phyloP scores from a whole-genome alignment of 192 early-diverging fungal genomes.

The Podila clonocystis region DNA sequence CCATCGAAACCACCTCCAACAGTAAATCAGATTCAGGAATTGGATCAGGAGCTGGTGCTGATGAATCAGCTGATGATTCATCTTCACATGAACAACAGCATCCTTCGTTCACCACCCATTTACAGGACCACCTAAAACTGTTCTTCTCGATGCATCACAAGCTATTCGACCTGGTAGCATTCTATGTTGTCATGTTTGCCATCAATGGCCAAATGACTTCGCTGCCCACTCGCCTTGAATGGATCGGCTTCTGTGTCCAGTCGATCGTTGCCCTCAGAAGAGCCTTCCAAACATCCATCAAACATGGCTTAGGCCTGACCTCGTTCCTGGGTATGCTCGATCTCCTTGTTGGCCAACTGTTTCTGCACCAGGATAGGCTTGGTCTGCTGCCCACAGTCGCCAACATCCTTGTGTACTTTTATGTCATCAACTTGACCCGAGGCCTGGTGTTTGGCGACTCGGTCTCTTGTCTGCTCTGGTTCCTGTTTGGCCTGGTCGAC shows the following conservation, averaged over 20 bases:
- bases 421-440: conserved; percentile 50
- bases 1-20: background rate
- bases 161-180: conserved; percentile 46
- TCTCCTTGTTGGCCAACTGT: conserved; percentile 45
- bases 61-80: background rate
- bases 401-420: conserved; percentile 52
- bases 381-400: conserved; percentile 46
- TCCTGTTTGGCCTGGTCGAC: conserved; percentile 47
- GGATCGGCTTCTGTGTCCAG: conserved; percentile 50
- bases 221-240: conserved; percentile 48
- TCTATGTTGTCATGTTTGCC: conserved; percentile 54
- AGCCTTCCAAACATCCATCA: conserved; percentile 49
- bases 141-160: conserved; percentile 53
- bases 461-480: conserved; percentile 44
- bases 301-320: conserved; percentile 42
- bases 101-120: conserved; percentile 9
- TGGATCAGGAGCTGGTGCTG: background rate
- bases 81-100: background rate
- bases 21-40: background rate
- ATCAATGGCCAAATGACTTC: conserved; percentile 51
- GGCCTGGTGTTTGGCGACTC: conserved; percentile 50
- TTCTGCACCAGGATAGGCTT: conserved; percentile 45
- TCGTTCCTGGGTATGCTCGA: conserved; percentile 52
- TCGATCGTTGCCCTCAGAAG: conserved; percentile 39
- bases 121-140: conserved; percentile 39